A percentile compares a stretch with the other conserved stretches of the same genome.
These are phyloP conservation scores for Beauveria sp. DNA, from an alignment of 2,329 filamentous ascomycete species.

Conservation along the genomic window DNA sequence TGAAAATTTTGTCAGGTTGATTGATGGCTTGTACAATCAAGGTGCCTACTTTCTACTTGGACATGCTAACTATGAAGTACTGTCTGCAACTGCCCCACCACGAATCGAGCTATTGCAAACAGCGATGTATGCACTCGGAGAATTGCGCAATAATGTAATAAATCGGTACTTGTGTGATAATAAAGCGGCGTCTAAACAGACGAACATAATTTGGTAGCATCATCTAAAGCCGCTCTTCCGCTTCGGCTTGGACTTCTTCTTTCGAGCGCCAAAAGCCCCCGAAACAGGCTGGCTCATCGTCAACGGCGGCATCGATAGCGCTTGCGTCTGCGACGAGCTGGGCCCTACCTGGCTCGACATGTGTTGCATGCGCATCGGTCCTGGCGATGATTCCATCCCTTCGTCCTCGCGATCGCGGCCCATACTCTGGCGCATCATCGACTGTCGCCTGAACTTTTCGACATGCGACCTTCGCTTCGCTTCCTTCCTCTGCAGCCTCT, in stretches of 20 bases:
- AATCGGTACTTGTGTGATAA: neutral
- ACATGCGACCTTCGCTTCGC: constrained; percentile 25
- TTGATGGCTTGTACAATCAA: neutral
- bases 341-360: constrained; percentile 30
- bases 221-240: constrained; percentile 12
- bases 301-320: constrained; percentile 20
- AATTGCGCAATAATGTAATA: neutral
- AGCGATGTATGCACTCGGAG: neutral
- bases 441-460: constrained; percentile 26
- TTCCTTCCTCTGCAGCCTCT: constrained; percentile 26
- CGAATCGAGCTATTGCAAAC: neutral
- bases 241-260: constrained; percentile 23
- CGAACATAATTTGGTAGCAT: neutral
- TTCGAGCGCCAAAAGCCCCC: constrained; percentile 39
- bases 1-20: neutral
- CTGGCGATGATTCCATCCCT: constrained; percentile 9
- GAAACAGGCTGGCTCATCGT: constrained; percentile 39
- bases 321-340: constrained; percentile 28
- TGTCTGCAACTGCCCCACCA: neutral
- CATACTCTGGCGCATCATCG: constrained; percentile 19
- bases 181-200: neutral
- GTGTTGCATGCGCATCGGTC: constrained; percentile 18
- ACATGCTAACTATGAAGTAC: neutral
- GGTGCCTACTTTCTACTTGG: neutral
- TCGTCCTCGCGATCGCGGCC: constrained; percentile 3